These are phyloP conservation scores for Cyberlindnera veronae DNA, from an alignment of 805 yeast species.

Conservation along the genomic window DNA sequence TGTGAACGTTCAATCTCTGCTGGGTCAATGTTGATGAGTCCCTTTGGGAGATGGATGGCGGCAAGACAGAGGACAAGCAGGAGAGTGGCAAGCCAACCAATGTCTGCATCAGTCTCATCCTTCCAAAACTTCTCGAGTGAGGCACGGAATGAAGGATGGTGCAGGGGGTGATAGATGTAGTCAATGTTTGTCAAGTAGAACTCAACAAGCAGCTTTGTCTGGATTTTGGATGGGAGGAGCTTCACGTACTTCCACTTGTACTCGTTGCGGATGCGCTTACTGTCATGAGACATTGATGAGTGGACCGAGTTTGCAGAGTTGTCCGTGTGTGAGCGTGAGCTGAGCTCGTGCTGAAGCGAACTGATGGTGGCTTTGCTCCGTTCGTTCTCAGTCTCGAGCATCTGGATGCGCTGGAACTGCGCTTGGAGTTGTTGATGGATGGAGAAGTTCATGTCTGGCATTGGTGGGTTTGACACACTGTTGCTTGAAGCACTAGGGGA, in stretches of 20 bases:
- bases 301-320: not conserved
- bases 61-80: slow-evolving; percentile 26
- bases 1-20: slow-evolving; percentile 25
- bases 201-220: slow-evolving; percentile 25
- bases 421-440: slow-evolving; percentile 18
- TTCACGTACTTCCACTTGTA: slow-evolving; percentile 20
- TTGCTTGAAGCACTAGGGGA: not conserved
- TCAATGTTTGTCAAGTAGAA: slow-evolving; percentile 28
- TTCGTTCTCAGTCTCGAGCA: slow-evolving; percentile 16
- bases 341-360: slow-evolving; percentile 13
- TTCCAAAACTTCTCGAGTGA: slow-evolving; percentile 22
- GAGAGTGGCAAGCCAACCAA: slow-evolving; percentile 25
- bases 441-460: slow-evolving; percentile 3
- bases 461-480: not conserved
- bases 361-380: slow-evolving; percentile 9
- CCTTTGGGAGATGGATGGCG: slow-evolving; percentile 28
- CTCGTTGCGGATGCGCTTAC: slow-evolving; percentile 10
- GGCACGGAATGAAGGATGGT: slow-evolving; percentile 26
- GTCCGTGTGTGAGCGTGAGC: not conserved
- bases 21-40: slow-evolving; percentile 24
- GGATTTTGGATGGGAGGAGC: slow-evolving; percentile 24
- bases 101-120: slow-evolving; percentile 19
- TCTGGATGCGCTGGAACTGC: slow-evolving; percentile 15
- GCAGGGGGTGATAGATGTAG: slow-evolving; percentile 30
- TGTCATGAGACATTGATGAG: not conserved